Conservation (phyloP, 2,329 filamentous ascomycete species). For the Aspergillus amoenus region DNA sequence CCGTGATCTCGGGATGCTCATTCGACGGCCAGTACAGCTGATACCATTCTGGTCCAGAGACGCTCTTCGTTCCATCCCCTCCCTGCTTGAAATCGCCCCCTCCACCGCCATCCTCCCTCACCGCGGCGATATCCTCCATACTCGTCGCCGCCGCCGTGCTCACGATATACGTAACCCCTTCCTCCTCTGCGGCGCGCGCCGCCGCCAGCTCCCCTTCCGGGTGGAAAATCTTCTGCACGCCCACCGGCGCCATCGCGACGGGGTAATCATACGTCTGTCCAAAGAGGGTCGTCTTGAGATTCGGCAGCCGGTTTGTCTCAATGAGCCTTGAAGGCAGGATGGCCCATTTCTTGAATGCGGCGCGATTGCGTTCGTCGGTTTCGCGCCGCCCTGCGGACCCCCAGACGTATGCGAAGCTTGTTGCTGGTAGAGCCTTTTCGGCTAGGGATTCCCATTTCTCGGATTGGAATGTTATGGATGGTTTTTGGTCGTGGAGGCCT, state of each 20-base stretch:
- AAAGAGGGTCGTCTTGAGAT: slow-evolving; percentile 50
- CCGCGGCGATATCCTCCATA: slow-evolving; percentile 65
- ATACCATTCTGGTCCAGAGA: slow-evolving; percentile 60
- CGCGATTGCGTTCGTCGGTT: slow-evolving; percentile 30
- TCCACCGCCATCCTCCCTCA: slow-evolving; percentile 43
- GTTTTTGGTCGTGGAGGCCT: slow-evolving; percentile 48
- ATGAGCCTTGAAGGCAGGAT: slow-evolving; percentile 27
- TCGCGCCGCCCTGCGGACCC: slow-evolving; percentile 51
- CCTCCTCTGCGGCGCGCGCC: slow-evolving; percentile 57
- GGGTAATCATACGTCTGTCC: slow-evolving; percentile 50
- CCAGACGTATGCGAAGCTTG: slow-evolving; percentile 59
- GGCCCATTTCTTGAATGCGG: slow-evolving; percentile 31
- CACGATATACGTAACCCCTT: slow-evolving; percentile 64
- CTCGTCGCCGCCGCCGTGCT: slow-evolving; percentile 62
- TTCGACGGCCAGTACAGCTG: slow-evolving; percentile 72
- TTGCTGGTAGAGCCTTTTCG: slow-evolving; percentile 45
- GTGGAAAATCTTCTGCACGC: slow-evolving; percentile 68
- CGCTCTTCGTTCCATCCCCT: neutral
- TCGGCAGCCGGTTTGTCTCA: slow-evolving; percentile 37
- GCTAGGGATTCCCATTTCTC: slow-evolving; percentile 56
- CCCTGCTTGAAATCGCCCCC: neutral
- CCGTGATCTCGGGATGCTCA: slow-evolving; percentile 59
- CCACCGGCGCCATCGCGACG: slow-evolving; percentile 65
- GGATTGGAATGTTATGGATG: slow-evolving; percentile 57
- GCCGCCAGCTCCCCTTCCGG: slow-evolving; percentile 62